These are phyloP conservation scores for Claviceps sp. DNA, from an alignment of 2,329 filamentous ascomycete species.

Conservation along the genomic window DNA sequence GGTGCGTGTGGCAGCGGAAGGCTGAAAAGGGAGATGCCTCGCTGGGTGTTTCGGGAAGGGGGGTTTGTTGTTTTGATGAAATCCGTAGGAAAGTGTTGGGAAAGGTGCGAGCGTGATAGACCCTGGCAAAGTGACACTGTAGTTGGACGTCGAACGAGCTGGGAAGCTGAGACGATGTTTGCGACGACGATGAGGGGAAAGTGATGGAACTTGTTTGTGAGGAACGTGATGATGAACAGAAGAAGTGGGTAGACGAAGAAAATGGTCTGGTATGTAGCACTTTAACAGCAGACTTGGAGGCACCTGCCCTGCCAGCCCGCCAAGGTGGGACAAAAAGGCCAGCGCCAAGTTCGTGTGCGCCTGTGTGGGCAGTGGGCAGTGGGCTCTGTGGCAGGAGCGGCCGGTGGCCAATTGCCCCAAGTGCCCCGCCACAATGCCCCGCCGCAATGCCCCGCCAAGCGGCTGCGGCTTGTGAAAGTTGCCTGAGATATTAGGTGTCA, in stretches of 20 bases:
- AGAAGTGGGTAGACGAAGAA: constrained; percentile 5
- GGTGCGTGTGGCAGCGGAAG: constrained; percentile 34
- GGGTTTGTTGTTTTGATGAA: constrained; percentile 7
- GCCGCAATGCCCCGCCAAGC: background rate
- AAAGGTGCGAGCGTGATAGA: background rate
- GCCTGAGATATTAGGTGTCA: background rate
- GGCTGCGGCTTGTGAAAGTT: background rate
- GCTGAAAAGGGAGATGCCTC: constrained; percentile 28
- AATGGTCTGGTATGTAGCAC: background rate
- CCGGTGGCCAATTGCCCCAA: constrained; percentile 2
- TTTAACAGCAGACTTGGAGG: background rate
- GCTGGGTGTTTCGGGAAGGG: constrained; percentile 21
- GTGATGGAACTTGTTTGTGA: background rate
- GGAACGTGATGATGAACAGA: background rate
- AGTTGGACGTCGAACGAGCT: constrained; percentile 1
- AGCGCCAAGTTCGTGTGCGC: background rate
- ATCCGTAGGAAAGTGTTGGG: constrained; percentile 6
- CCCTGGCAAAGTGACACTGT: background rate
- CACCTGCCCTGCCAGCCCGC: background rate
- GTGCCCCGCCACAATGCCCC: background rate
- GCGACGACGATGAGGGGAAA: constrained; percentile 2
- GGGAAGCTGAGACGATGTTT: constrained; percentile 2
- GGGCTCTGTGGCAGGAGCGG: background rate
- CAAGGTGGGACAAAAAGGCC: background rate
- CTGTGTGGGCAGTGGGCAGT: background rate